Base-by-base conservation (phyloP, 2,329 filamentous ascomycete species). In the Ophiosphaerella korrae region DNA sequence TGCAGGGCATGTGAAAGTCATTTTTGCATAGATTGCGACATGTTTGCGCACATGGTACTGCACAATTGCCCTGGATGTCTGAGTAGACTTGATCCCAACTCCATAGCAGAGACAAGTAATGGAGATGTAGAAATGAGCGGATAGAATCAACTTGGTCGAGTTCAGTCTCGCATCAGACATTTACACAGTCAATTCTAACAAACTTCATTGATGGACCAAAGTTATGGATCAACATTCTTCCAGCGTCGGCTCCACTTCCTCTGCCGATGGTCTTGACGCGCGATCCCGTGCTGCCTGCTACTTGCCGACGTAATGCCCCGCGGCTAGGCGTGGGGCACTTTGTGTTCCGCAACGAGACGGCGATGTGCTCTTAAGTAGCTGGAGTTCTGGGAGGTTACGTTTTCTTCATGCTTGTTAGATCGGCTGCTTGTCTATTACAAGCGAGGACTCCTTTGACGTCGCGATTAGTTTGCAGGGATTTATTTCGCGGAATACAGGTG, bases 21-120 rank as follows among this genome's bases (percentile, higher is more conserved):
- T 75, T 99, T 97, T 71, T 99, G 94, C 78, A 95, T 99, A 59
- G 94, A 99, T 72, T 99, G 94, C 73, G 94, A 99, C 73, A 86
- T 97, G 21, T 97, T 94, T 76, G 89, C 90, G 21, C 94, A 99
- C 71, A 92, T 97, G 76, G 85, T 95, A 11, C 84, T 96, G 44
- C 93, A 99, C 72, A 97, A 97, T 74, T 99, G 94, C 67, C 92
- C 94, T 0, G 93, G 93, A 0, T 99, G 94, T 72, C 88, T 87
- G 64, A 77, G 78, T 42, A 51, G 60, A 31, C 38, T 67, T 36
- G 67, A 68, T 43, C 54, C 60, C 12, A 49, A 50, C 5, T 57
- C 38, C 13, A 46, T 46, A 1, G 45, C 48, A 8, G 53, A 50
- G 13, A 51, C 43, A 14, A 55, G 48, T 11, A 62, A 67, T 43